A percentile compares a stretch with the other conserved stretches of the same genome.
Evolutionary conservation across 2,329 filamentous ascomycete genomes (phyloP).

Genomic region (Didymella sp.): DNA sequence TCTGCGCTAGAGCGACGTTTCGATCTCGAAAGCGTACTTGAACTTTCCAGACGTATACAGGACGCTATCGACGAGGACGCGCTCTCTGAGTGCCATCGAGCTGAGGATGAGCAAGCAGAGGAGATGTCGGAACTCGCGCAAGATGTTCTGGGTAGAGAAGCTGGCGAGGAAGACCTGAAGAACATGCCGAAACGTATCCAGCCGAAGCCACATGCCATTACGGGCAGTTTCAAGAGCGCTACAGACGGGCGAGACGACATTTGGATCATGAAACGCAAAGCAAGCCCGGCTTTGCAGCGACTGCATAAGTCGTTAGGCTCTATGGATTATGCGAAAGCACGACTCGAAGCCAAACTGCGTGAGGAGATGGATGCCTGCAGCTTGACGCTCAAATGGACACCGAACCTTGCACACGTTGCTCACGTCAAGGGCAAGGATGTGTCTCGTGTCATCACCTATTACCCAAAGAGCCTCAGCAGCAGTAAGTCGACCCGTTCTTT

Average conservation of each 20-base stretch:
- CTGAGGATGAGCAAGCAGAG: conserved; percentile 74
- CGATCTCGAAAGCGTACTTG: conserved; percentile 69
- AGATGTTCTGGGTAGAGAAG: conserved; percentile 68
- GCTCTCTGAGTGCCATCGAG: conserved; percentile 77
- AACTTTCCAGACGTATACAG: conserved; percentile 74
- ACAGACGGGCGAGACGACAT: conserved; percentile 57
- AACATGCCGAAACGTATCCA: conserved; percentile 47
- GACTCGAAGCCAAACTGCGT: conserved; percentile 68
- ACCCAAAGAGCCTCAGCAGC: conserved; percentile 69
- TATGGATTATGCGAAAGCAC: conserved; percentile 66
- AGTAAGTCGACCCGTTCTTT: conserved; percentile 87
- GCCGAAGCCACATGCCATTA: conserved; percentile 43
- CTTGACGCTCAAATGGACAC: conserved; percentile 83
- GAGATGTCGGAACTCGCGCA: conserved; percentile 77
- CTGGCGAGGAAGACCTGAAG: conserved; percentile 65
- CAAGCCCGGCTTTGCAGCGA: conserved; percentile 68
- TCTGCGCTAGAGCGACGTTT: conserved; percentile 63
- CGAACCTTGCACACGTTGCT: conserved; percentile 86
- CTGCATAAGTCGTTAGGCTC: conserved; percentile 72
- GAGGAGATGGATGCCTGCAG: conserved; percentile 59
- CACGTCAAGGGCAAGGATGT: conserved; percentile 84
- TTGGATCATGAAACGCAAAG: conserved; percentile 69
- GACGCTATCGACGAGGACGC: conserved; percentile 92
- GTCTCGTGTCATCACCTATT: conserved; percentile 42
- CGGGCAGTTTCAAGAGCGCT: conserved; percentile 42